Conservation (phyloP, 108 stramenopile species). For the Cyclotella cryptica region DNA sequence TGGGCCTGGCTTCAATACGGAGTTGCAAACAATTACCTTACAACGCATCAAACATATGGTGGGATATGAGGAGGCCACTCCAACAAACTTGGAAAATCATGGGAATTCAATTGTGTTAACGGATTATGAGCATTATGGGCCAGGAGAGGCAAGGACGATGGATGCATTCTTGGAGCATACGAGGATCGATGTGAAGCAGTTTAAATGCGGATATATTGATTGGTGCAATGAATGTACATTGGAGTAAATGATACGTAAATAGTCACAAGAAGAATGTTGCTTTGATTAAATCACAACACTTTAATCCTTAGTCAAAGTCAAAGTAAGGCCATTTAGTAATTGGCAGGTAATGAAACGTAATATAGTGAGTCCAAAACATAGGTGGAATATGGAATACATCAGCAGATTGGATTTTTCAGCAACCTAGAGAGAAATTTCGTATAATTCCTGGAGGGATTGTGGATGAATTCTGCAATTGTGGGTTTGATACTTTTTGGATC, state of each 20-base stretch:
- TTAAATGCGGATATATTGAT: slow-evolving; percentile 54
- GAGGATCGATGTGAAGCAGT: slow-evolving; percentile 57
- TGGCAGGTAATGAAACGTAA: too few relatives aligned
- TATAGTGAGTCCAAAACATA: too few relatives aligned
- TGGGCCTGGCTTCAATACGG: slow-evolving; percentile 54
- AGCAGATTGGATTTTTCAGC: too few relatives aligned
- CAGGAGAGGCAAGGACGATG: slow-evolving; percentile 60
- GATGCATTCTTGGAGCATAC: slow-evolving; percentile 70
- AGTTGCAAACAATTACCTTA: slow-evolving; percentile 52
- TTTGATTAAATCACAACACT: too few relatives aligned
- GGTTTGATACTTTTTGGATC: too few relatives aligned
- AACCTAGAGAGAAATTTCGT: too few relatives aligned
- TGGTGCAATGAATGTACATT: slow-evolving; percentile 69
- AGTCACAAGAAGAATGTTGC: too few relatives aligned
- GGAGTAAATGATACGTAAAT: slow-evolving; percentile 20
- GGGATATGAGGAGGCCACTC: slow-evolving; percentile 65
- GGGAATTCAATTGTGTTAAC: slow-evolving; percentile 51
- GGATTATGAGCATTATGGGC: slow-evolving; percentile 64
- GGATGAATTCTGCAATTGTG: too few relatives aligned
- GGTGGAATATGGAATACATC: too few relatives aligned
- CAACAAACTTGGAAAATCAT: slow-evolving; percentile 38
- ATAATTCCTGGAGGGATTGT: too few relatives aligned
- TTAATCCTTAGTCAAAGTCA: too few relatives aligned
- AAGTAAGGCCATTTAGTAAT: too few relatives aligned
- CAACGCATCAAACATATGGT: slow-evolving; percentile 77